Evolutionary conservation across 331 rosid genomes (phyloP), one percentile per base, ranked within the genome.

Genomic region (Pyrus hybrid): DNA sequence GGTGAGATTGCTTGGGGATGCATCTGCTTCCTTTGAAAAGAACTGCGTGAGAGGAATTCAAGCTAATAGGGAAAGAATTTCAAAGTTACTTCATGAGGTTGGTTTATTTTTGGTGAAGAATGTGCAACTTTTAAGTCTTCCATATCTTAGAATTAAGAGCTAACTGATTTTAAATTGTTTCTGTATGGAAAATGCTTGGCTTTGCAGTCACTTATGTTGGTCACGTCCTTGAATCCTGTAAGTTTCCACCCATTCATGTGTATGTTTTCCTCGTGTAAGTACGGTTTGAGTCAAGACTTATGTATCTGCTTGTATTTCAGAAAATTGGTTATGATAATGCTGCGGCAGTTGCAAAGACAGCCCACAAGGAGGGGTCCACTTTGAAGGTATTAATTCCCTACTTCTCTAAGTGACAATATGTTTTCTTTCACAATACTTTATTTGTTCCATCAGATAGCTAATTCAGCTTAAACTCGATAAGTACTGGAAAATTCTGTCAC

Each of bases 251-350:
- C 5, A 37, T 73, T 78, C 75, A 57, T 65, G 21, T 22, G 61
- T 32, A 16, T 17, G 5, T 76, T 67, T 62, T 37, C 54, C 49
- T 37, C 18, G 17, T 41, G 67, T 77, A 8, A 65, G 53, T 66
- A 73, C 76, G 67, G 53, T 58, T 68, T 85, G 53, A 43, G 72
- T 65, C 68, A 78, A 51, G 62, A 47, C 32, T 74, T 68, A 18
- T 71, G 29, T 78, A 32, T 25, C 32, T 65, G 76, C 68, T 32
- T 72, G 23, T 69, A 26, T 71, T 84, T 68, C 93, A 95, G 99
- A 92, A 95, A 95, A 95, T 95, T 54, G 99, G 99, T 70, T 95
- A 95, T 82, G 99, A 95, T 82, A 95, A 95, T 67, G 98, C 98
- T 63, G 99, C 97, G 7, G 93, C 96, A 25, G 97, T 95, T 84